A percentile compares a stretch with the other conserved stretches of the same genome.
Conservation (phyloP, 768 basidiomycete genomes). For the Austroboletus eburneus region DNA sequence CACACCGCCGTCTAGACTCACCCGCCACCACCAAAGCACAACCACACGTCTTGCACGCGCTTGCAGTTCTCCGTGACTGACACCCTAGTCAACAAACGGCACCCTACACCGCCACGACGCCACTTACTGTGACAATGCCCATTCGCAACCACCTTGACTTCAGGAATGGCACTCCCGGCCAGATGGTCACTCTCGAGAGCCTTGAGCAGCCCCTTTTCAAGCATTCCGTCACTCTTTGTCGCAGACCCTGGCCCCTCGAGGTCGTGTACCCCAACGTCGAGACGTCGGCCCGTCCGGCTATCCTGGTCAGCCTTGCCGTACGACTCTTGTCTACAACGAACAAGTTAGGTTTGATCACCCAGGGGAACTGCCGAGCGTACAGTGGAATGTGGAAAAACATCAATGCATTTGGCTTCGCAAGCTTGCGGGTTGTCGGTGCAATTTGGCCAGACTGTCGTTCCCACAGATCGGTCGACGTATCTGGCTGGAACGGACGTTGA, state of each 20-base stretch:
- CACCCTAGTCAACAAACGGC: slow-evolving; percentile 12
- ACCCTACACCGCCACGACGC: too few relatives aligned
- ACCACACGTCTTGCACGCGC: slow-evolving; percentile 82
- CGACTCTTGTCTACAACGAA: slow-evolving; percentile 58
- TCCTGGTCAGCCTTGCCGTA: slow-evolving; percentile 68
- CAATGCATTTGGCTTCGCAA: slow-evolving; percentile 92
- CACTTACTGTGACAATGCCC: slow-evolving; percentile 83
- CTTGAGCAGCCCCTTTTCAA: slow-evolving; percentile 71
- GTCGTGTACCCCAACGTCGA: slow-evolving; percentile 67
- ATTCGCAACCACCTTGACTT: slow-evolving; percentile 86
- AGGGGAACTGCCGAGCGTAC: slow-evolving; percentile 37
- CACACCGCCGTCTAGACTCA: slow-evolving; percentile 39
- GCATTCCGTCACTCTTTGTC: slow-evolving; percentile 76
- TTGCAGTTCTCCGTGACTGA: slow-evolving; percentile 86
- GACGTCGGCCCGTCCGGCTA: slow-evolving; percentile 48
- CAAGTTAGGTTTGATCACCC: not conserved
- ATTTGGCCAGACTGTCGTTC: slow-evolving; percentile 57
- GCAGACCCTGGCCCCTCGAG: slow-evolving; percentile 59
- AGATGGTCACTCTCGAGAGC: slow-evolving; percentile 69
- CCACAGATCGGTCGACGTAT: slow-evolving; percentile 67
- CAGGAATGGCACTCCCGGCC: slow-evolving; percentile 43
- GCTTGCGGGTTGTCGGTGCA: slow-evolving; percentile 46
- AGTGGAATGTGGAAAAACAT: slow-evolving; percentile 99
- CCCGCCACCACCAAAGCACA: slow-evolving; percentile 88
- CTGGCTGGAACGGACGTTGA: slow-evolving; percentile 79